A percentile compares a stretch with the other conserved stretches of the same genome.
These are phyloP conservation scores for Ophiostoma fasciatum DNA, from an alignment of 2,329 filamentous ascomycete genomes.

Conservation along the genomic window DNA sequence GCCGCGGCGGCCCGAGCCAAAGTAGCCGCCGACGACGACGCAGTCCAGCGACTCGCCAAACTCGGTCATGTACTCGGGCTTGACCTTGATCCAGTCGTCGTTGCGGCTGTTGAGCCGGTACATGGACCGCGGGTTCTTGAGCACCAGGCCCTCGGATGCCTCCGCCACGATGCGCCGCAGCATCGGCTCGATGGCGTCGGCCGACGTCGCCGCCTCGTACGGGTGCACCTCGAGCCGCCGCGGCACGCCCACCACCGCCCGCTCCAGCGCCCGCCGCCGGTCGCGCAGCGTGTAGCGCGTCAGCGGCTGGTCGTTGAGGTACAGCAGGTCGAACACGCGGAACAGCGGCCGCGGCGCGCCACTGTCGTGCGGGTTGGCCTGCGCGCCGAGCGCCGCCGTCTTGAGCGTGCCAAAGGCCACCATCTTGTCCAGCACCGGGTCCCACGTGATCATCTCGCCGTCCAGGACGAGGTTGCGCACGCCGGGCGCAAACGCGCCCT, in stretches of 20 bases:
- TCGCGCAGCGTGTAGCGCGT: conserved; percentile 74
- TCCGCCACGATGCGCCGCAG: conserved; percentile 75
- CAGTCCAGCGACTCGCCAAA: conserved; percentile 90
- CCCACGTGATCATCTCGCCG: conserved; percentile 98
- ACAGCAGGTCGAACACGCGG: conserved; percentile 80
- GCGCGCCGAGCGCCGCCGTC: conserved; percentile 69
- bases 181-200: conserved; percentile 61
- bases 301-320: conserved; percentile 66
- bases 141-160: conserved; percentile 74
- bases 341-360: conserved; percentile 62
- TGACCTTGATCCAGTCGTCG: conserved; percentile 97
- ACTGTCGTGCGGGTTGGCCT: conserved; percentile 52
- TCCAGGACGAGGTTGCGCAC: conserved; percentile 84
- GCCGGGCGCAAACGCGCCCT: conserved; percentile 57
- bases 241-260: conserved; percentile 52
- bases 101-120: conserved; percentile 84
- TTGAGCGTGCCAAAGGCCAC: conserved; percentile 89
- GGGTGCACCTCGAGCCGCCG: conserved; percentile 73
- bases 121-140: conserved; percentile 82
- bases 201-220: conserved; percentile 49
- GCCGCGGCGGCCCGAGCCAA: conserved; percentile 72
- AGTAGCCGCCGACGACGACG: conserved; percentile 82
- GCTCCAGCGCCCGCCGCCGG: conserved; percentile 58
- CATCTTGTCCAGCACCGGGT: conserved; percentile 68
- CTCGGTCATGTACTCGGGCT: conserved; percentile 95